These are phyloP conservation scores for Vigna trinervia DNA, from an alignment of 306 rosid genomes.

Conservation along the genomic window DNA sequence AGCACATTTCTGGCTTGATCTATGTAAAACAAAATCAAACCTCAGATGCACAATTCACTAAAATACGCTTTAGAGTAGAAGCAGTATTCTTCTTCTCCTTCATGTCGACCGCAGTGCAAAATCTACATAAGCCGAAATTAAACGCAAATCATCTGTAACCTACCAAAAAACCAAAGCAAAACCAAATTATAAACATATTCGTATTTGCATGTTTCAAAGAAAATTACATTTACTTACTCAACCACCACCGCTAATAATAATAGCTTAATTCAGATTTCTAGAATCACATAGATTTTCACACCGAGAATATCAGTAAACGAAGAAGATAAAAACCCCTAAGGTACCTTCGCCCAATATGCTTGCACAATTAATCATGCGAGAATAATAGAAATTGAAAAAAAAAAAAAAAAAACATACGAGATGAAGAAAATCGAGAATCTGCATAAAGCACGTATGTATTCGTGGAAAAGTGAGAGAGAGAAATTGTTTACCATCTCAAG, in stretches of 20 bases:
- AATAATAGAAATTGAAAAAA: neutral
- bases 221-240: neutral
- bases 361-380: neutral
- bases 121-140: conserved; percentile 25
- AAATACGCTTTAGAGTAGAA: conserved; percentile 74
- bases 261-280: conserved; percentile 29
- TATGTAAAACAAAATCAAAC: conserved; percentile 49
- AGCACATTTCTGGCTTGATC: conserved; percentile 17
- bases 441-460: neutral
- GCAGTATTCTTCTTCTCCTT: conserved; percentile 79
- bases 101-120: conserved; percentile 66
- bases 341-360: conserved; percentile 15
- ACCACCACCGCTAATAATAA: neutral
- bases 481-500: conserved; percentile 40
- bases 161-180: neutral
- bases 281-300: conserved; percentile 34
- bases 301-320: neutral
- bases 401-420: neutral
- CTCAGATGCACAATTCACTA: conserved; percentile 83
- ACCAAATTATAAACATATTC: neutral
- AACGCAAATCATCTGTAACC: neutral
- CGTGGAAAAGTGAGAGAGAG: neutral
- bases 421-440: conserved; percentile 11
- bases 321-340: conserved; percentile 29
- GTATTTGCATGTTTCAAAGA: conserved; percentile 21